Evolutionary conservation across 306 rosid species (phyloP).

Genomic region (Glycyrrhiza uralensis): DNA sequence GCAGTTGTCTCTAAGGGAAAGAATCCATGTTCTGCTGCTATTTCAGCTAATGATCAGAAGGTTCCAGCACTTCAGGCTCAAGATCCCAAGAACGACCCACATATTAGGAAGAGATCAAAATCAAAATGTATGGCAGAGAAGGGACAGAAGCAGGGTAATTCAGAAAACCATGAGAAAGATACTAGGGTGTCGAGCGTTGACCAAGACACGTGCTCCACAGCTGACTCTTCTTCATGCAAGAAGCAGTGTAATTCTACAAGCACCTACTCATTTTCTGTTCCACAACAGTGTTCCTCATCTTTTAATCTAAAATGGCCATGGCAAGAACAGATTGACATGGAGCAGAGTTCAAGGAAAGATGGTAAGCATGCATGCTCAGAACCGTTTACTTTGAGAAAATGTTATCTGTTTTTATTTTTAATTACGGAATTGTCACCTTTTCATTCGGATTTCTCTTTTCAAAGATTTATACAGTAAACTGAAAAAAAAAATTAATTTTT

Average conservation of each 20-base stretch:
- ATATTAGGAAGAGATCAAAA: constrained; percentile 55
- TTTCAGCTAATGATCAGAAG: constrained; percentile 86
- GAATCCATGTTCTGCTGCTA: constrained; percentile 50
- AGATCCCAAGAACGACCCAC: constrained; percentile 29
- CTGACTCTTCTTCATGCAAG: constrained; percentile 73
- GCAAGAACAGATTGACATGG: constrained; percentile 53
- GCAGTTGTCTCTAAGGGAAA: constrained; percentile 37
- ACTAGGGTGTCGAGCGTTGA: constrained; percentile 40
- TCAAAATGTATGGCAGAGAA: constrained; percentile 39
- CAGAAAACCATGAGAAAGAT: constrained; percentile 20
- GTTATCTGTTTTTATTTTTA: too few species aligned
- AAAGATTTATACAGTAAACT: too few species aligned
- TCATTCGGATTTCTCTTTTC: too few species aligned
- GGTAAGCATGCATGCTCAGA: constrained; percentile 44
- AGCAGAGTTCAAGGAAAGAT: constrained; percentile 50
- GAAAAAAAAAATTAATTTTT: too few species aligned
- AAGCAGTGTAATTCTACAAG: constrained; percentile 53
- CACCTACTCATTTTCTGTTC: constrained; percentile 67
- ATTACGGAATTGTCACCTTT: too few species aligned
- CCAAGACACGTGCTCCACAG: constrained; percentile 71
- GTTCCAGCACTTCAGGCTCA: constrained; percentile 66
- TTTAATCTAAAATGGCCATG: constrained; percentile 46
- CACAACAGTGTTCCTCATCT: constrained; percentile 63
- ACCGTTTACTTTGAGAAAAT: too few species aligned
- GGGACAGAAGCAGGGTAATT: constrained; percentile 26